Evolutionary conservation across 108 stramenopile species (phyloP).

Genomic region (Nitzschia putrida): DNA sequence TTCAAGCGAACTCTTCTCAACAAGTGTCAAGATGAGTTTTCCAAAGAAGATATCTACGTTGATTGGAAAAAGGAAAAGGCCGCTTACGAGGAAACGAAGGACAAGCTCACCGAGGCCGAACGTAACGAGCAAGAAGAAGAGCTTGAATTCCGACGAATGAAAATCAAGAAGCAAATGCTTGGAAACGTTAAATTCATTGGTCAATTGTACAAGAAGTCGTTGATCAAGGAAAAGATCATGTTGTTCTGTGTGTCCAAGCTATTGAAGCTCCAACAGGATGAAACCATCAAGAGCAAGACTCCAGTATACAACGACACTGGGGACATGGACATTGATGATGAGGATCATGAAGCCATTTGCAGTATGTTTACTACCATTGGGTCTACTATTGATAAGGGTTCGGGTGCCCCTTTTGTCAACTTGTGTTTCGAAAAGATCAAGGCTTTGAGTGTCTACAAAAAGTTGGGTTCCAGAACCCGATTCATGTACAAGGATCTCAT

Average conservation of each 20-base stretch:
- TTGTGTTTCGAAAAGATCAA: constrained; percentile 75
- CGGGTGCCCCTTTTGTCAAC: constrained; percentile 58
- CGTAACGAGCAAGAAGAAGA: constrained; percentile 69
- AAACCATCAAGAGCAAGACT: constrained; percentile 44
- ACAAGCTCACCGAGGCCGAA: constrained; percentile 65
- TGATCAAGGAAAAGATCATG: constrained; percentile 95
- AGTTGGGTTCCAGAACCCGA: constrained; percentile 72
- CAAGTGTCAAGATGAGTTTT: constrained; percentile 90
- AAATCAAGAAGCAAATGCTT: constrained; percentile 94
- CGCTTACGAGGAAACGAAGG: constrained; percentile 67
- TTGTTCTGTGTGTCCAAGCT: constrained; percentile 80
- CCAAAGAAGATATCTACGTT: constrained; percentile 81
- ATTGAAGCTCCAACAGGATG: constrained; percentile 66
- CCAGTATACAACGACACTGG: constrained; percentile 49
- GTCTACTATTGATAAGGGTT: constrained; percentile 66
- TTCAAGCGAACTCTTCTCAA: constrained; percentile 87
- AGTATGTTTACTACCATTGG: constrained; percentile 86
- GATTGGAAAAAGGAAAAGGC: constrained; percentile 83
- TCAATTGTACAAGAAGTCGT: constrained; percentile 92
- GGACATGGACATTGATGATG: constrained; percentile 77
- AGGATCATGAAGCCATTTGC: constrained; percentile 91
- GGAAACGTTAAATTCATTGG: constrained; percentile 97
- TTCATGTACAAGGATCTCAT: constrained; percentile 97
- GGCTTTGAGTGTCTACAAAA: constrained; percentile 54
- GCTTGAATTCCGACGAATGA: constrained; percentile 78